Evolutionary conservation across 805 yeast genomes (phyloP), one percentile per base, ranked within the genome.

Genomic region (Schizosaccharomyces cryophilus): DNA sequence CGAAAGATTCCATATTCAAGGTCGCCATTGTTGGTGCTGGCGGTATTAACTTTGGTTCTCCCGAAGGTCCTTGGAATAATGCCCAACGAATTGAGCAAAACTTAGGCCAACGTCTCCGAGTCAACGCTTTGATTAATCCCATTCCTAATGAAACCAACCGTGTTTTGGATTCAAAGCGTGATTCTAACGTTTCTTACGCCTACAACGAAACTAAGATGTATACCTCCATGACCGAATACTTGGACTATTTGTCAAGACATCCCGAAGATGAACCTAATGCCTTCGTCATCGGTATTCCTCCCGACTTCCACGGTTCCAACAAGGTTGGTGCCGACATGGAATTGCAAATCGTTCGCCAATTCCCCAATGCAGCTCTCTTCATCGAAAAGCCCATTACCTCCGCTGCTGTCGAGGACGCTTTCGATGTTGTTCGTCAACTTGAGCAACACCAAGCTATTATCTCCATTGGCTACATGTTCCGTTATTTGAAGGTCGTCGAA

Each of bases 391-490:
- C 66, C 26, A 64, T 64, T 11, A 58, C 66, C 9, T 35, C 62
- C 24, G 61, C 65, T 13, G 61, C 65, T n/a, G 64, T 64, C 15
- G 62, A 61, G n/a, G 61, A 61, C 61, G 64, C 65, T 11, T 54
- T 62, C 38, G 63, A 48, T 19, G 65, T 64, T 19, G 64, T 62
- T n/a, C 26, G 21, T 19, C 42, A 29, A 24, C 59, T 64, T 7
- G 54, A 54, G 26, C 56, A 62, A 24, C n/a, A 21, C 35, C 54
- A 61, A 5, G 45, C 61, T 30, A 60, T 42, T 13, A 61, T 62
- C 45, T 64, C 66, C 13, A 63, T 64, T 13, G 66, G 66, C 2
- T 64, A 65, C 60, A 64, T 65, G 66, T 62, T 65, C 64, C 62
- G 66, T 15, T 65, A 65, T 42, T 64, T 65, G n/a, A 63, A 64